Evolutionary conservation across 306 rosid genomes (phyloP).

Genomic region (Dalbergia oliveri): DNA sequence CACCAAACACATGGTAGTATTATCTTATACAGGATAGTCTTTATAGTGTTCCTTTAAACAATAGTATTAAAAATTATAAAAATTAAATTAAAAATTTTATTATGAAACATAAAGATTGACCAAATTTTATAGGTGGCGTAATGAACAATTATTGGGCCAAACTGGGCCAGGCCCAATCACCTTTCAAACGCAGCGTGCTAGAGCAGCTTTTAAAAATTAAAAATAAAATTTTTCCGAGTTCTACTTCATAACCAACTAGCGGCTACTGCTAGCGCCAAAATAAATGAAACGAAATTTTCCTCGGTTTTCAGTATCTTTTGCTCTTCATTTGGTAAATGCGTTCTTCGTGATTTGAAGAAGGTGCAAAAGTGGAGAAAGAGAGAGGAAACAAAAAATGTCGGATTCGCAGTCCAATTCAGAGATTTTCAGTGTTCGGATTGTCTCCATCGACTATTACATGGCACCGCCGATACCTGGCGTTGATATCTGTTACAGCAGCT

Average conservation of each 20-base stretch:
- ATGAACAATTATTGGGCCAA: too few relatives aligned
- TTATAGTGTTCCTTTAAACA: too few relatives aligned
- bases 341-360: not conserved
- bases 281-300: not conserved
- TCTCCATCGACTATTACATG: constrained; percentile 86
- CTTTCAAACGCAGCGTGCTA: not conserved
- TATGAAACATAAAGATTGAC: too few relatives aligned
- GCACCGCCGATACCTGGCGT: constrained; percentile 70
- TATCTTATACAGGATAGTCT: too few relatives aligned
- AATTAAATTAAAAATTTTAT: too few relatives aligned
- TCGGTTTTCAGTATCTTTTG: not conserved
- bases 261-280: constrained; percentile 29
- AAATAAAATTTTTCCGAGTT: not conserved
- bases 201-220: not conserved
- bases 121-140: too few relatives aligned
- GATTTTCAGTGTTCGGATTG: constrained; percentile 77
- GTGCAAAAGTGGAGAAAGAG: not conserved
- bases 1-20: too few relatives aligned
- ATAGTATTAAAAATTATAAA: too few relatives aligned
- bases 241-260: not conserved
- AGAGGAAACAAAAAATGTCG: constrained; percentile 37
- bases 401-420: constrained; percentile 52
- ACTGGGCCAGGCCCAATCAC: too few relatives aligned
- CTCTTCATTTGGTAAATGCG: not conserved
- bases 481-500: constrained; percentile 80